These are phyloP conservation scores for Termitomyces heimii DNA, from an alignment of 768 basidiomycete genomes.

Conservation along the genomic window DNA sequence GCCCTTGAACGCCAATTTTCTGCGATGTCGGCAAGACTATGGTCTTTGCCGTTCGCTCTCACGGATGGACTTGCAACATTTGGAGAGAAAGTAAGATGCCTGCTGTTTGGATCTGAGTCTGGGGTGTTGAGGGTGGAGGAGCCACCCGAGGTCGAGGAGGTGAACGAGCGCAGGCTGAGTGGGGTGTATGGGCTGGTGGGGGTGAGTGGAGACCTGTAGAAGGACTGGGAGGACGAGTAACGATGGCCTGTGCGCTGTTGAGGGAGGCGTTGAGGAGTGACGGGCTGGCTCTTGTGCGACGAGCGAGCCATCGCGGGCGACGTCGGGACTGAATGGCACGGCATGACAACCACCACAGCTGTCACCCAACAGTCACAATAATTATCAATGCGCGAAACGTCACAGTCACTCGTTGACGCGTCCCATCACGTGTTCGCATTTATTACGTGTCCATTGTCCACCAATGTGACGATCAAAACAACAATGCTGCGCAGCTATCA, in stretches of 20 bases:
- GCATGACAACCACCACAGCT: conserved; percentile 17
- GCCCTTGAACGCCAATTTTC: conserved; percentile 71
- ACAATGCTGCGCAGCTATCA: not conserved
- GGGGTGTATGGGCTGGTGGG: conserved; percentile 69
- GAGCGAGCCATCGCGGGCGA: conserved; percentile 40
- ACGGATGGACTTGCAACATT: conserved; percentile 26
- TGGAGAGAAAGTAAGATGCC: conserved; percentile 41
- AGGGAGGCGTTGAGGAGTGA: conserved; percentile 61
- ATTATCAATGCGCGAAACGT: conserved; percentile 10
- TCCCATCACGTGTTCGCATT: conserved; percentile 14
- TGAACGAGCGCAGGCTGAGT: conserved; percentile 59
- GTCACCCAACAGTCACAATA: conserved; percentile 8
- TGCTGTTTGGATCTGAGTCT: conserved; percentile 32
- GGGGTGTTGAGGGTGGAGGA: conserved; percentile 58
- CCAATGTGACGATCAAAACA: not conserved
- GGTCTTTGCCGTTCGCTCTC: conserved; percentile 25
- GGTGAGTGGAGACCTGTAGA: conserved; percentile 54
- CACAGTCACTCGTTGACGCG: conserved; percentile 15
- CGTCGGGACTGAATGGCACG: conserved; percentile 35
- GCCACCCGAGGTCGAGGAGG: conserved; percentile 45
- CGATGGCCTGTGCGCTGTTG: conserved; percentile 35
- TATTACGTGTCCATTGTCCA: not conserved
- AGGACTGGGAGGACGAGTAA: conserved; percentile 34
- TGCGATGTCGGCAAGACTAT: conserved; percentile 54
- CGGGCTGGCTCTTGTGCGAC: conserved; percentile 36